Evolutionary conservation across 1,284 basidiomycete genomes (phyloP), one percentile per base, ranked within the genome.

Genomic region (Irpex sp.): DNA sequence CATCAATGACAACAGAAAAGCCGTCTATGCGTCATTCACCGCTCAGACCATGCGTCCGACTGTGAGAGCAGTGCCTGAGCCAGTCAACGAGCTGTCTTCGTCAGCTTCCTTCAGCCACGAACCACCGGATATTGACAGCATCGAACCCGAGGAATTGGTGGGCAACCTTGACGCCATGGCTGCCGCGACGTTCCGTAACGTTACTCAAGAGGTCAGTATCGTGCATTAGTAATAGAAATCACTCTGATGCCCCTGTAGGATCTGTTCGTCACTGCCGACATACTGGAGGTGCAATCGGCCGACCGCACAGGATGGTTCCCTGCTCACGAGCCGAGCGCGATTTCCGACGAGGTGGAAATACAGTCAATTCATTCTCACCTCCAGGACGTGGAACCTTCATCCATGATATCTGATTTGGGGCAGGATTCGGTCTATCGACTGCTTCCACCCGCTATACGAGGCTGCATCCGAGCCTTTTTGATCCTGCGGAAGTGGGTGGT

Each of bases 291-390:
- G 0, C 92, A 93, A 73, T 87, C 84, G 4, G 83, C 84, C 15
- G 92, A 94, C 72, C 83, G 85, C 40, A 87, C 84, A 2, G 91
- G 89, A 1, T 94, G 92, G 91, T 90, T 91, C 74, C 78, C 82
- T 7, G 68, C 77, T 44, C 80, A 84, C 63, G 91, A 92, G 37
- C 71, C 76, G 0, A 75, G 72, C 38, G 75, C 79, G 1, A 72
- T 78, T 49, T 82, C 85, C 13, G 91, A 91, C 57, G 76, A 82
- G 4, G 79, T 87, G 17, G 89, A 92, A 65, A 87, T 93, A 55
- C 89, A 93, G 71, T 87, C 83, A 48, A 87, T 94, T 68, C 87
- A 89, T 72, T 83, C 85, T 2, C 85, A 89, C 69, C 74, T 93
- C 56, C 81, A 84, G 68, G 87, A 91, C 54, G 81, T 91, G 56